Evolutionary conservation across 2,329 filamentous ascomycete species (phyloP).

Genomic region (Aspergillus pseudotamarii): DNA sequence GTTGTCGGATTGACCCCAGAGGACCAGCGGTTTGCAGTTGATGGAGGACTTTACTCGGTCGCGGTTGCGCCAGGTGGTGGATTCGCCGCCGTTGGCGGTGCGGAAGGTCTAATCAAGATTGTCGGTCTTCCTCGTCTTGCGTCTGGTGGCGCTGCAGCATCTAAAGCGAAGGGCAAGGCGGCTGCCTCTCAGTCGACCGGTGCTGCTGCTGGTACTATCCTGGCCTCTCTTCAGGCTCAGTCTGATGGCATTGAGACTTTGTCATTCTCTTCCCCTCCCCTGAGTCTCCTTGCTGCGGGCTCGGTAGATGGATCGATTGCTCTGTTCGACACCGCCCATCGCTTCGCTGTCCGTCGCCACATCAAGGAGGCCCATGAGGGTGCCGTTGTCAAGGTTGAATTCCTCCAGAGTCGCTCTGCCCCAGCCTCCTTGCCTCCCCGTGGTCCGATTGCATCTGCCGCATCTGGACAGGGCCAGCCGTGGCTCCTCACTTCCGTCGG

Average conservation of each 20-base stretch:
- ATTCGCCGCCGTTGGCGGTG: constrained; percentile 84
- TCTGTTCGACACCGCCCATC: constrained; percentile 82
- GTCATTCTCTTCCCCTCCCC: constrained; percentile 63
- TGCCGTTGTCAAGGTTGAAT: constrained; percentile 91
- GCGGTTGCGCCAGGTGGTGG: constrained; percentile 78
- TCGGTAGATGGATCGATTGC: constrained; percentile 72
- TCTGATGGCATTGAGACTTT: constrained; percentile 76
- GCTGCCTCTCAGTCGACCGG: constrained; percentile 36
- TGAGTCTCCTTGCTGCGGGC: constrained; percentile 64
- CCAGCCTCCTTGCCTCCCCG: constrained; percentile 32
- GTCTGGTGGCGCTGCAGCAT: constrained; percentile 42
- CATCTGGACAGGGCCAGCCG: constrained; percentile 53
- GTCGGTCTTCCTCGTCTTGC: constrained; percentile 74
- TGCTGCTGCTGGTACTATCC: constrained; percentile 67
- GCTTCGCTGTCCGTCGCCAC: constrained; percentile 82
- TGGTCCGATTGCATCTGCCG: constrained; percentile 27
- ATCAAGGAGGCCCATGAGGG: constrained; percentile 83
- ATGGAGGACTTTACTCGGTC: constrained; percentile 87
- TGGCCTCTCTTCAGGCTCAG: constrained; percentile 82
- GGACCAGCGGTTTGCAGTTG: constrained; percentile 89
- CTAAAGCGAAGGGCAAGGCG: constrained; percentile 55
- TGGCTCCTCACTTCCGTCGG: constrained; percentile 81
- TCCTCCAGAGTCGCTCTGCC: constrained; percentile 58
- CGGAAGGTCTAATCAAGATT: constrained; percentile 81
- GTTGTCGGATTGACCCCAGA: constrained; percentile 75